Percentiles rank a stretch among this genome's conserved stretches.
phyloP scores from a whole-genome alignment of 2,329 filamentous ascomycete species.

The Daldinia sp. region DNA sequence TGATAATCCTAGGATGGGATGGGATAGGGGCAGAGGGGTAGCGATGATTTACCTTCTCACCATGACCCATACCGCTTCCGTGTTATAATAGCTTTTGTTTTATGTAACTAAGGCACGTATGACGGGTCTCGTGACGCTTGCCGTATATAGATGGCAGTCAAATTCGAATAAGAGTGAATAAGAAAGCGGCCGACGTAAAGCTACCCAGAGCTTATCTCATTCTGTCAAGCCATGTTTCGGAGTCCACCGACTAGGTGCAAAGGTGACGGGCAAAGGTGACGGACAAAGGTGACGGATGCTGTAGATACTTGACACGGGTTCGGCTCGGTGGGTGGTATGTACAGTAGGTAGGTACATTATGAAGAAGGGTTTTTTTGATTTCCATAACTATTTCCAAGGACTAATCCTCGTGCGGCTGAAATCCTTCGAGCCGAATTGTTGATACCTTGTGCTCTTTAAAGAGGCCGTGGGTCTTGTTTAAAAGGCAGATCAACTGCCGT shows the following conservation, averaged over 20 bases:
- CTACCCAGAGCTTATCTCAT: slow-evolving; percentile 12
- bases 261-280: no score
- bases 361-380: no score
- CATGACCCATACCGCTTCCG: slow-evolving; percentile 4
- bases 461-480: background rate
- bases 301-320: background rate
- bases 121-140: slow-evolving; percentile 11
- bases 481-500: slow-evolving; percentile 17
- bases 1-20: background rate
- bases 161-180: slow-evolving; percentile 24
- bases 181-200: slow-evolving; percentile 15
- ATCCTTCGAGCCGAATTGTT: slow-evolving; percentile 20
- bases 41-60: slow-evolving; percentile 8
- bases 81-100: background rate
- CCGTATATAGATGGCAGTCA: slow-evolving; percentile 7
- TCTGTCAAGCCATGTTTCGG: slow-evolving; percentile 18
- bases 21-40: slow-evolving; percentile 14
- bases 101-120: no score
- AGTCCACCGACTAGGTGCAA: slow-evolving; percentile 11
- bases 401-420: slow-evolving; percentile 31
- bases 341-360: background rate
- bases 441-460: slow-evolving; percentile 4
- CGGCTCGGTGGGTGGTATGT: background rate
- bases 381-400: background rate
- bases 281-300: background rate